Percentiles rank a stretch among this genome's conserved stretches.
Evolutionary conservation across 1,139 yeast species (phyloP).

Genomic region (Entelexis paramagnoliae): DNA sequence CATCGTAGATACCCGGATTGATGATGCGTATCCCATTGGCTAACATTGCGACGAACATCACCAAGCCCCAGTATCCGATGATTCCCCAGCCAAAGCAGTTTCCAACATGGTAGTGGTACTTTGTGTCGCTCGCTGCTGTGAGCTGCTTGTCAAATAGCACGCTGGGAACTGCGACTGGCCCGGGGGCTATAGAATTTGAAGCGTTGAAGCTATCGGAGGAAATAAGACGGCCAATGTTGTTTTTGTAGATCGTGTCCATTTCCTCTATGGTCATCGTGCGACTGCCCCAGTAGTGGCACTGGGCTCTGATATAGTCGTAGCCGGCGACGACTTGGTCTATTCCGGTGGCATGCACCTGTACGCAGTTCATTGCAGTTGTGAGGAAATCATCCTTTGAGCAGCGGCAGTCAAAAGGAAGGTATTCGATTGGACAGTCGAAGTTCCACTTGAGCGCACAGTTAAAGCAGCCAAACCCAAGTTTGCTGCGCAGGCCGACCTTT

Average conservation of each 20-base stretch:
- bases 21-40: conserved; percentile 20
- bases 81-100: conserved; percentile 25
- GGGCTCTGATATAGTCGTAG: conserved; percentile 20
- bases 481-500: conserved; percentile 24
- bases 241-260: conserved; percentile 15
- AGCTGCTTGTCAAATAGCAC: conserved; percentile 13
- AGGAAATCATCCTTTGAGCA: conserved; percentile 23
- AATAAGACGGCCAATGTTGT: conserved; percentile 6
- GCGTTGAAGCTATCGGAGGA: conserved; percentile 4
- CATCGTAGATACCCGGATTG: conserved; percentile 20
- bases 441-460: conserved; percentile 24
- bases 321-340: conserved; percentile 18
- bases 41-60: conserved; percentile 22
- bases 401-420: conserved; percentile 22
- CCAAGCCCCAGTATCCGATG: conserved; percentile 26
- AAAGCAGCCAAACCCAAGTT: conserved; percentile 24
- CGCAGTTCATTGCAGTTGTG: conserved; percentile 24
- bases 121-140: conserved; percentile 18
- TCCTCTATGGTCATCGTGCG: conserved; percentile 18
- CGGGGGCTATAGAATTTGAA: background rate
- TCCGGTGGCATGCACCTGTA: conserved; percentile 16
- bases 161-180: conserved; percentile 18
- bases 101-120: conserved; percentile 23
- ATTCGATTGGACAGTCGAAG: conserved; percentile 23
- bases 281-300: conserved; percentile 26